A percentile compares a stretch with the other conserved stretches of the same genome.
phyloP scores from a whole-genome alignment of 1,284 basidiomycete species.

The Ustilago hordei region DNA sequence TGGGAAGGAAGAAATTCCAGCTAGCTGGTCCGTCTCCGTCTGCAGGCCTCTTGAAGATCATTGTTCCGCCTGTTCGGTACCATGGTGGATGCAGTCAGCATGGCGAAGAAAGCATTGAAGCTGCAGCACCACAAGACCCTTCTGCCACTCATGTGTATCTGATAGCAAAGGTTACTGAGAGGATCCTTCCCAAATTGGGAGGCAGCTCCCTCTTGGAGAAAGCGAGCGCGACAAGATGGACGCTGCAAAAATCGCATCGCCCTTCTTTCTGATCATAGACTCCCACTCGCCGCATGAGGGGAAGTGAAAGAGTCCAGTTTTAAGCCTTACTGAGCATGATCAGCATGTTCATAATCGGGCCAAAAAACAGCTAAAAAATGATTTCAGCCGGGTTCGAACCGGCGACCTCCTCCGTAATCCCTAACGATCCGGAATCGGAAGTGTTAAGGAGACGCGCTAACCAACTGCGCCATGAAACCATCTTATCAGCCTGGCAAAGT shows the following conservation, averaged over 20 bases:
- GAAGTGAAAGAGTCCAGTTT: neutral
- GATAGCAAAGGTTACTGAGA: neutral
- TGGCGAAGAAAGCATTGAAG: neutral
- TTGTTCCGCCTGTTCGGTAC: neutral
- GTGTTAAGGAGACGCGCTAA: constrained; percentile 61
- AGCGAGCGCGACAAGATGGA: neutral
- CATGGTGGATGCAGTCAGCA: constrained; percentile 3
- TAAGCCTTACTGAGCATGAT: neutral
- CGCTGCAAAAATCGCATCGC: neutral
- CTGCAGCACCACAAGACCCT: neutral
- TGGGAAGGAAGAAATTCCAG: constrained; percentile 12
- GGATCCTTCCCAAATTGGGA: neutral
- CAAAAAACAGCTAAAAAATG: constrained; percentile 30
- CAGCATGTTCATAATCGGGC: neutral
- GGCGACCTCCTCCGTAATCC: constrained; percentile 58
- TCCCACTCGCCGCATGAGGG: neutral
- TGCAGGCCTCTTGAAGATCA: constrained; percentile 5
- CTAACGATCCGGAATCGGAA: constrained; percentile 47
- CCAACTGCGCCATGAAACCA: constrained; percentile 50
- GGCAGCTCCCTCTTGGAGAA: neutral
- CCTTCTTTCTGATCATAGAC: neutral
- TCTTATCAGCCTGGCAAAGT: accelerated
- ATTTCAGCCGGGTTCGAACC: constrained; percentile 60
- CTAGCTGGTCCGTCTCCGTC: neutral
- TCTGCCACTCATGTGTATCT: neutral